A percentile compares a stretch with the other conserved stretches of the same genome.
phyloP scores from a whole-genome alignment of 1,284 basidiomycete genomes.

The Trichosporon coremiiforme region DNA sequence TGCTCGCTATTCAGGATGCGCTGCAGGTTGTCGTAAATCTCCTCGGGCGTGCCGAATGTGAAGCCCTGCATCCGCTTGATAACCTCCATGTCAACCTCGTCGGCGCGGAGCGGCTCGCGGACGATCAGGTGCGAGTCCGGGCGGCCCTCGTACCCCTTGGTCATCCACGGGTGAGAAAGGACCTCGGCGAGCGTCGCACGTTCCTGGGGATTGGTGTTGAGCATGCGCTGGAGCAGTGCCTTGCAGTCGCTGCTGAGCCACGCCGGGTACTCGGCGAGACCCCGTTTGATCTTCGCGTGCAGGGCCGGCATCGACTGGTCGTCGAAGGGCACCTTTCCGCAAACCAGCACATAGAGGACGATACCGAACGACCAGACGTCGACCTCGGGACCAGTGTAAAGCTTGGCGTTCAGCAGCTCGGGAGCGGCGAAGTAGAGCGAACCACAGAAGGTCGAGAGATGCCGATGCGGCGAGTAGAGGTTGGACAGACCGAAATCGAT shows the following conservation, averaged over 20 bases:
- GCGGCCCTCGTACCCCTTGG: constrained; percentile 77
- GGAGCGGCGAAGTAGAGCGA: constrained; percentile 98
- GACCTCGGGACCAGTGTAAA: constrained; percentile 96
- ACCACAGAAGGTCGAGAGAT: constrained; percentile 94
- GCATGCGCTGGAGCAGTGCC: constrained; percentile 88
- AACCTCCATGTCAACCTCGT: constrained; percentile 83
- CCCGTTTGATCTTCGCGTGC: constrained; percentile 98
- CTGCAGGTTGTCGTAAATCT: constrained; percentile 75
- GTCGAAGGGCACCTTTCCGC: constrained; percentile 98
- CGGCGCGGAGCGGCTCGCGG: constrained; percentile 81
- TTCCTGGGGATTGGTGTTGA: constrained; percentile 86
- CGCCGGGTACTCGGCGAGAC: constrained; percentile 93
- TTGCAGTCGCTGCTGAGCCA: constrained; percentile 98
- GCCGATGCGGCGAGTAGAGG: constrained; percentile 80
- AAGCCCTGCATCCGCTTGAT: constrained; percentile 93
- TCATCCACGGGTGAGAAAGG: constrained; percentile 92
- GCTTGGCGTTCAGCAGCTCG: constrained; percentile 91
- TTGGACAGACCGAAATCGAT: constrained; percentile 99
- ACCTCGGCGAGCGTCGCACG: constrained; percentile 85
- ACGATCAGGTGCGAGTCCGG: constrained; percentile 83
- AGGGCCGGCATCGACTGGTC: constrained; percentile 97
- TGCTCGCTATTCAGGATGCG: constrained; percentile 75
- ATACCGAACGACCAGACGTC: constrained; percentile 99
- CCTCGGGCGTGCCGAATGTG: constrained; percentile 87
- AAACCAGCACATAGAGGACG: constrained; percentile 94